Conservation (phyloP, 1,284 basidiomycete genomes). For the Moniliophthora roreri region DNA sequence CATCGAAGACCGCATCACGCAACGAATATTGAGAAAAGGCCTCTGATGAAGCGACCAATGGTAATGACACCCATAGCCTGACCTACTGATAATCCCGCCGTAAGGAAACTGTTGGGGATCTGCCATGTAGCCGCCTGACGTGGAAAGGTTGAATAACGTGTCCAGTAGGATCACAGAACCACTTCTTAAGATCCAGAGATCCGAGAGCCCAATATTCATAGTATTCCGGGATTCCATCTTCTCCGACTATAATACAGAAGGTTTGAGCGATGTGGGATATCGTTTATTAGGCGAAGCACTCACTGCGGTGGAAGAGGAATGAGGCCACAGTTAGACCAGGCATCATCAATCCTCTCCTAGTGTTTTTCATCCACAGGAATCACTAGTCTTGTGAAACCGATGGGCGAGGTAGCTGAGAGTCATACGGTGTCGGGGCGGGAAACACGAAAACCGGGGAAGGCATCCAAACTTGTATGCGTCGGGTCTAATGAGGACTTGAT, state of each 20-base stretch:
- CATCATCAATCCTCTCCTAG: conserved; percentile 15
- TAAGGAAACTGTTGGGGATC: conserved; percentile 16
- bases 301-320: conserved; percentile 18
- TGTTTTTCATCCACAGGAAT: conserved; percentile 14
- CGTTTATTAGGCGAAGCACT: neutral
- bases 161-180: too few relatives aligned
- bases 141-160: neutral
- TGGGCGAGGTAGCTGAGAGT: neutral
- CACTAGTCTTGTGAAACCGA: conserved; percentile 5
- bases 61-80: conserved; percentile 19
- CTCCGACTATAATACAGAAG: conserved; percentile 7
- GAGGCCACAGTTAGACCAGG: conserved; percentile 18
- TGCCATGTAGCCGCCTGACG: conserved; percentile 17
- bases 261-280: neutral
- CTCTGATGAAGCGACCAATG: conserved; percentile 13
- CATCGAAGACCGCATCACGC: conserved; percentile 18
- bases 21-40: conserved; percentile 15
- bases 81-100: conserved; percentile 18
- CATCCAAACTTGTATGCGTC: neutral
- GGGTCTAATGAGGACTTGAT: neutral
- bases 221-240: conserved; percentile 17
- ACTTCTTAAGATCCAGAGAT: conserved; percentile 13
- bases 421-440: neutral
- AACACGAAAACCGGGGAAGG: neutral
- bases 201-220: conserved; percentile 17